These are phyloP conservation scores for Chrysoporthe deuterocubensis DNA, from an alignment of 2,329 filamentous ascomycete genomes.

Conservation along the genomic window DNA sequence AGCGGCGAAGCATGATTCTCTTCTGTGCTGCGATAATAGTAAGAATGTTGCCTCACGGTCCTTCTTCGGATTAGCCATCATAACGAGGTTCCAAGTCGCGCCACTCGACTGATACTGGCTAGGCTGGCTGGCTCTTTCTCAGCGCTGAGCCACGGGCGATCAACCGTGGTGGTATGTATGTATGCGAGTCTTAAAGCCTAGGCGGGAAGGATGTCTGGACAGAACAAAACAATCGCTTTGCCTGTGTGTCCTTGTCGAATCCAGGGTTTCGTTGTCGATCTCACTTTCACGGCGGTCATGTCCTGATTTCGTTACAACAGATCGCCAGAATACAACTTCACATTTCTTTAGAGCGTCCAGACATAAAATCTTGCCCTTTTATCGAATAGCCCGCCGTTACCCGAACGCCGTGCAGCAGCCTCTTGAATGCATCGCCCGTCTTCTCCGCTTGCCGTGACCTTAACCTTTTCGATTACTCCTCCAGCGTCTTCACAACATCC, in stretches of 20 bases:
- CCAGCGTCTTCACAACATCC: conserved; percentile 96
- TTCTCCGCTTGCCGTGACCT: not conserved
- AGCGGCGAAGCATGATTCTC: not conserved
- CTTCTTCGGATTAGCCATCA: too few species aligned
- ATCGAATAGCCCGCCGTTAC: conserved; percentile 19
- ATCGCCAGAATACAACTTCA: not conserved
- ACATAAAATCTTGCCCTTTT: conserved; percentile 7
- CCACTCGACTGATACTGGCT: too few species aligned
- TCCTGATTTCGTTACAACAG: not conserved
- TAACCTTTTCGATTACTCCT: conserved; percentile 63
- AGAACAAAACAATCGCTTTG: too few species aligned
- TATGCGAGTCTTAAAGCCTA: too few species aligned
- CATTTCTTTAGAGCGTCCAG: not conserved
- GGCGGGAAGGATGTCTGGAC: too few species aligned
- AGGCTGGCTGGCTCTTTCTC: too few species aligned
- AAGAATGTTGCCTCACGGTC: not conserved
- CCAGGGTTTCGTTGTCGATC: too few species aligned
- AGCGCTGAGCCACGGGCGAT: too few species aligned
- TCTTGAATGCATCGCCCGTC: conserved; percentile 14
- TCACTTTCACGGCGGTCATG: not conserved
- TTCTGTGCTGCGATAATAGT: not conserved
- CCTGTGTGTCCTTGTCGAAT: too few species aligned
- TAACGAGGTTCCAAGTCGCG: too few species aligned
- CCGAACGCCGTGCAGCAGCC: conserved; percentile 26
- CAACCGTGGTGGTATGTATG: too few species aligned